These are phyloP conservation scores for Thermoascus crustaceus DNA, from an alignment of 2,329 filamentous ascomycete species.

Conservation along the genomic window DNA sequence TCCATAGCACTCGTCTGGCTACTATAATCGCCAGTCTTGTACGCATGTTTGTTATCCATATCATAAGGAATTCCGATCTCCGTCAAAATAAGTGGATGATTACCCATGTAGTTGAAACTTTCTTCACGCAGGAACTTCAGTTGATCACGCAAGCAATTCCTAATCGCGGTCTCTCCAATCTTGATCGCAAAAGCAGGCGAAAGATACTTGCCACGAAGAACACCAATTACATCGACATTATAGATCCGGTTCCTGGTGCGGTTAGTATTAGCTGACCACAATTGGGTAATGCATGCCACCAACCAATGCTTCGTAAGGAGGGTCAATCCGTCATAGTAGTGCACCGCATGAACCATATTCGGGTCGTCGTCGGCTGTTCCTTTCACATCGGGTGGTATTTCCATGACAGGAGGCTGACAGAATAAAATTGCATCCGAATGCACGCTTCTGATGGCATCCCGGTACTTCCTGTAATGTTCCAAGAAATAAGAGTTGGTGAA, in stretches of 20 bases:
- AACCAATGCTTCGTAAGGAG: conserved; percentile 95
- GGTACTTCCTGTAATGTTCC: conserved; percentile 71
- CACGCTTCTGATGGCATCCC: conserved; percentile 62
- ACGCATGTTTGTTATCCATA: conserved; percentile 95
- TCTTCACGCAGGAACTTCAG: conserved; percentile 75
- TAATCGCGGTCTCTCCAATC: conserved; percentile 84
- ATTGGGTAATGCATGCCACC: conserved; percentile 10
- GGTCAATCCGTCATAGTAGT: conserved; percentile 95
- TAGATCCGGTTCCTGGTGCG: conserved; percentile 67
- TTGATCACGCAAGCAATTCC: conserved; percentile 87
- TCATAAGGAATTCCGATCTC: conserved; percentile 98
- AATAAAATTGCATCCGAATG: conserved; percentile 80
- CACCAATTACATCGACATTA: conserved; percentile 92
- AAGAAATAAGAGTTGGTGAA: conserved; percentile 93
- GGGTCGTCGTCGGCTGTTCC: conserved; percentile 81
- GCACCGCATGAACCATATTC: conserved; percentile 83
- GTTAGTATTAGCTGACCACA: conserved; percentile 12
- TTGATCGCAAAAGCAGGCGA: conserved; percentile 88
- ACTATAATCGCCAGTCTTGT: conserved; percentile 89
- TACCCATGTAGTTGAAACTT: conserved; percentile 78
- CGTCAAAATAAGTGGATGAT: conserved; percentile 80
- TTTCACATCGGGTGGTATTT: conserved; percentile 82
- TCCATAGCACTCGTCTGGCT: conserved; percentile 90
- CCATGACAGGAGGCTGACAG: conserved; percentile 83
- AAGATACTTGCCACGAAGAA: conserved; percentile 80